Percentiles rank a stretch among this genome's conserved stretches.
Evolutionary conservation across 176 grass and related monocot genomes (phyloP).

Genomic region (Eragrostis nindensis): DNA sequence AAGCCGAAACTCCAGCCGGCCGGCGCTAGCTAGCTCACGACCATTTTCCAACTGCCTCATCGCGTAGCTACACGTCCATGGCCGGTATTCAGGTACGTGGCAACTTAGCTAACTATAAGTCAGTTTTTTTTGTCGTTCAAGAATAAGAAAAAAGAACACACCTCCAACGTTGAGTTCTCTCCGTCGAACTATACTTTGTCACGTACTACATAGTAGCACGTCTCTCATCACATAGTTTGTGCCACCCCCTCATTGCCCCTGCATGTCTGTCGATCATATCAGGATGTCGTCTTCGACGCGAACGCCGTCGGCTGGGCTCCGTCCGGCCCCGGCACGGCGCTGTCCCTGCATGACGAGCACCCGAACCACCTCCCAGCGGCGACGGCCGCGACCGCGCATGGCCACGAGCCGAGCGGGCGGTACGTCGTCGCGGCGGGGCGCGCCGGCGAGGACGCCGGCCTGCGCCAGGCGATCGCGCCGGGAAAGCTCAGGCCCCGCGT

Average conservation of each 20-base stretch:
- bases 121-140: neutral
- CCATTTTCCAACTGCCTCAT: neutral
- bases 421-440: conserved; percentile 19
- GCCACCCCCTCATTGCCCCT: neutral
- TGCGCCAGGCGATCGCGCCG: conserved; percentile 23
- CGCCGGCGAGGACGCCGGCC: conserved; percentile 19
- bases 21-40: neutral
- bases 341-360: conserved; percentile 36
- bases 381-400: neutral
- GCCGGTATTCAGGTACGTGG: neutral
- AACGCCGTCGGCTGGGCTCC: conserved; percentile 47
- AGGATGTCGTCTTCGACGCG: conserved; percentile 53
- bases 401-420: conserved; percentile 14
- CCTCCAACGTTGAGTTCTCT: too few relatives aligned
- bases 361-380: neutral
- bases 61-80: neutral
- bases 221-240: neutral
- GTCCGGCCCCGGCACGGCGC: conserved; percentile 39
- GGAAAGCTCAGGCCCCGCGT: conserved; percentile 32
- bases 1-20: neutral
- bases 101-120: neutral
- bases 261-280: neutral
- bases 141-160: neutral
- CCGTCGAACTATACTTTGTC: too few relatives aligned
- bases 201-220: too few relatives aligned